Evolutionary conservation across 192 early-diverging fungal species (phyloP), one percentile per base, ranked within the genome.

Genomic region (Umbelopsis sp.): DNA sequence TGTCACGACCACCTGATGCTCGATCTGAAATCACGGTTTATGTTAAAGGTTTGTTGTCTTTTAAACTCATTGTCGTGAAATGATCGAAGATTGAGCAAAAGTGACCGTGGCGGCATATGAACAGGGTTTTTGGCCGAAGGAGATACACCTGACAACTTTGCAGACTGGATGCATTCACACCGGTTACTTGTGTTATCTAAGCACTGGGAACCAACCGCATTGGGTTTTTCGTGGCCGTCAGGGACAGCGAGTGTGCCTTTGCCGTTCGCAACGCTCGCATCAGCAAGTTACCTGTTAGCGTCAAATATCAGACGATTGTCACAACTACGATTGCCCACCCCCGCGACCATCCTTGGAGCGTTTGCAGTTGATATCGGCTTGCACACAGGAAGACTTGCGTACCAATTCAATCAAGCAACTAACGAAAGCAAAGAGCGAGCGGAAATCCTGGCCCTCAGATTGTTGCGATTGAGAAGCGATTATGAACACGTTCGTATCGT

Each of bases 171-270:
- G 58, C 76, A 78, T 49, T 78, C 76, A 15, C 76, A 78, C 66
- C 55, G 64, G 1, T 47, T 78, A 16, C 61, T 78, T 20, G 71
- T 70, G 13, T 64, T 78, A 2, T 73, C 71, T 45, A 47, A 52
- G 16, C 6, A 37, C 16, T 78, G 76, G 76, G 71, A 53, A 33
- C 65, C 76, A 8, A 33, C 71, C 12, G 76, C 76, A 18, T 66
- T 78, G 46, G 76, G 76, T 58, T 77, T 73, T 46, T 78, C 76
- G 27, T 78, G 76, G 76, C 71, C 76, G 10, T 78, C 76, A 33
- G 76, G 76, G 20, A 58, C 71, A 15, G 37, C 71, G 0, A 23
- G 72, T 65, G 66, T 78, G 4, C 76, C 76, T 1, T 25, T 78
- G 50, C 76, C 76, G 15, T 47, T 78, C 1, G 76, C 76, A 13